These are phyloP conservation scores for Solanum habrochaites DNA, from an alignment of 257 asterid species.

Conservation along the genomic window DNA sequence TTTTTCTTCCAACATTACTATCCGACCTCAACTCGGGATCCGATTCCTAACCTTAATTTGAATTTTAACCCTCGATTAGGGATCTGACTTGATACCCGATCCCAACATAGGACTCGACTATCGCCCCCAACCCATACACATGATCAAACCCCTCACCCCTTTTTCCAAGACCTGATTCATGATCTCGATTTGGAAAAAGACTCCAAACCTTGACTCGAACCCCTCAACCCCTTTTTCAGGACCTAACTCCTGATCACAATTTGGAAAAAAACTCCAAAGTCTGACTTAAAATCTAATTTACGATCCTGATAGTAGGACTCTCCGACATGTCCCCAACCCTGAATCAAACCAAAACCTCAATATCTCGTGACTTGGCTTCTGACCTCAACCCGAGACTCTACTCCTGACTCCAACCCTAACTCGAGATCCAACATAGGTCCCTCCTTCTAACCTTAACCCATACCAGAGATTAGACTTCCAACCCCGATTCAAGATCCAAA, in stretches of 20 bases:
- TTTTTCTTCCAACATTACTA: background rate
- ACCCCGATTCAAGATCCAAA: background rate
- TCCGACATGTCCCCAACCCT: background rate
- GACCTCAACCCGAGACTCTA: background rate
- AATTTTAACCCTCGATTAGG: background rate
- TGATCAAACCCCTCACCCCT: fast-evolving
- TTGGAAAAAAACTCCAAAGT: background rate
- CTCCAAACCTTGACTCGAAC: background rate
- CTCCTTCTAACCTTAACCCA: background rate
- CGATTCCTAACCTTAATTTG: background rate
- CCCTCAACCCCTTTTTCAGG: fast-evolving
- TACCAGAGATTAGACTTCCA: background rate
- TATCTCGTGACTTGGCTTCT: too few species aligned
- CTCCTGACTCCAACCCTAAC: background rate
- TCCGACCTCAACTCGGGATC: background rate
- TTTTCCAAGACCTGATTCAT: too few species aligned
- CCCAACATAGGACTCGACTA: background rate
- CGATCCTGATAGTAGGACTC: background rate
- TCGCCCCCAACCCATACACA: background rate
- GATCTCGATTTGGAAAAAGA: background rate
- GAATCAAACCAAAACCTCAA: too few species aligned
- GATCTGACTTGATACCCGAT: too few species aligned
- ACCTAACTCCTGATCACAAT: background rate
- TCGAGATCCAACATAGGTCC: background rate
- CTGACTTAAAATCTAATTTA: too few species aligned